These are phyloP conservation scores for Tricholomella constricta DNA, from an alignment of 768 basidiomycete genomes.

Conservation along the genomic window DNA sequence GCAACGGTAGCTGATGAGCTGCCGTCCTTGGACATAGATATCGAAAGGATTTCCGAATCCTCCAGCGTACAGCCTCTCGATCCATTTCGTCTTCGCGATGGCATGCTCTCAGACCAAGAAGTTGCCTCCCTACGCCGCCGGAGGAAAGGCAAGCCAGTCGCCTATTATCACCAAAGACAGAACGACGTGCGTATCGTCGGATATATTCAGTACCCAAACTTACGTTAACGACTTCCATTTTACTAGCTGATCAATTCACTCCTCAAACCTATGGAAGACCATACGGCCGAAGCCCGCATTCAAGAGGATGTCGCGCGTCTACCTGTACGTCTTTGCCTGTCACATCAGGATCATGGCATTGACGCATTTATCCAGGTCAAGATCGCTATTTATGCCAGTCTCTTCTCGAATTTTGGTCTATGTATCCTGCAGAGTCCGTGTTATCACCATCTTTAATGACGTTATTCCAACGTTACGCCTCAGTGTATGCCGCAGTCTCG, in stretches of 20 bases:
- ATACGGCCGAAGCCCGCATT: conserved; percentile 78
- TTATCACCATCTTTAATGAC: background rate
- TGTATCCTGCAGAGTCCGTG: conserved; percentile 69
- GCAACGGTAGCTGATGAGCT: conserved; percentile 50
- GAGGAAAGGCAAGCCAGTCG: conserved; percentile 63
- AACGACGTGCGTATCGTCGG: conserved; percentile 56
- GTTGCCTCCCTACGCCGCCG: conserved; percentile 62
- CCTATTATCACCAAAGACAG: conserved; percentile 67
- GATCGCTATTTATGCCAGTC: conserved; percentile 83
- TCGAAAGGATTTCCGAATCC: conserved; percentile 44
- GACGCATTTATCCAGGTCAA: conserved; percentile 59
- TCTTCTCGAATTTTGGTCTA: conserved; percentile 74
- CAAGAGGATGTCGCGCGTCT: conserved; percentile 68
- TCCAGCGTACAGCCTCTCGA: conserved; percentile 44
- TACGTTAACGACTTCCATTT: conserved; percentile 11
- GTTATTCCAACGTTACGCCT: conserved; percentile 4
- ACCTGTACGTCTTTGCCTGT: conserved; percentile 46
- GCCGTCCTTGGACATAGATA: conserved; percentile 41
- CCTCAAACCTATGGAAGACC: conserved; percentile 88
- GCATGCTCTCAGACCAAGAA: conserved; percentile 61
- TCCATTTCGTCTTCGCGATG: conserved; percentile 67
- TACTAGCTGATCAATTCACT: conserved; percentile 79
- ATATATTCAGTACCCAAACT: background rate
- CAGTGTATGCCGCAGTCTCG: conserved; percentile 92
- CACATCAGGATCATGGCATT: background rate